A percentile compares a stretch with the other conserved stretches of the same genome.
These are phyloP conservation scores for Pezizomycotina sp. DNA, from an alignment of 2,329 filamentous ascomycete species.

Conservation along the genomic window DNA sequence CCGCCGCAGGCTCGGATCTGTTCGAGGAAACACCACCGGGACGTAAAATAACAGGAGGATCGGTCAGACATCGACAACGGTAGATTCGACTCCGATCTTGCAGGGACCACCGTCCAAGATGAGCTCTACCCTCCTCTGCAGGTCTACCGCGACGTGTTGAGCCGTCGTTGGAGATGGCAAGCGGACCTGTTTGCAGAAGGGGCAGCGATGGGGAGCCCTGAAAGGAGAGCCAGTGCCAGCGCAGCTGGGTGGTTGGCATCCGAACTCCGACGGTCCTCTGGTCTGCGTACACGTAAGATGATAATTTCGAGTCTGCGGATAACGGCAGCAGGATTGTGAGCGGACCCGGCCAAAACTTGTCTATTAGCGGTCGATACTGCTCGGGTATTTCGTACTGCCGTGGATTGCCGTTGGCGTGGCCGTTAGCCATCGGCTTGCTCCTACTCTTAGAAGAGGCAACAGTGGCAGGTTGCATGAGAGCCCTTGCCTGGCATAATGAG, in stretches of 20 bases:
- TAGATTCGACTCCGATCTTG: conserved; percentile 83
- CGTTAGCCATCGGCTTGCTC: conserved; percentile 1
- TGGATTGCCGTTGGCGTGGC: conserved; percentile 14
- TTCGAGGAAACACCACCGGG: conserved; percentile 75
- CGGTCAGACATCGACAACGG: conserved; percentile 76
- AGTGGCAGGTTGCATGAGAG: conserved; percentile 37
- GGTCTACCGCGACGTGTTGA: conserved; percentile 71
- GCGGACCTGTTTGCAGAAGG: conserved; percentile 87
- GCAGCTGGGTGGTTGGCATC: conserved; percentile 81
- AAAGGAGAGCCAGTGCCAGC: conserved; percentile 64
- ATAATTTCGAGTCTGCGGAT: conserved; percentile 51
- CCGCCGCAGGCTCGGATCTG: conserved; percentile 56
- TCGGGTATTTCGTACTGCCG: conserved; percentile 42
- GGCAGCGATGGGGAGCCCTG: conserved; percentile 65
- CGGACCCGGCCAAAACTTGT: conserved; percentile 83
- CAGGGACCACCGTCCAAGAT: conserved; percentile 83
- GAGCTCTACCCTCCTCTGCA: conserved; percentile 63
- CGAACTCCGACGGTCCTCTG: conserved; percentile 73
- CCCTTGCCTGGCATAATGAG: conserved; percentile 58
- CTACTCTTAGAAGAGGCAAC: conserved; percentile 1
- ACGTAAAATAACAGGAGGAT: conserved; percentile 64
- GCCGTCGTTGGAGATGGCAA: conserved; percentile 83
- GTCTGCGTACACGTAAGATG: conserved; percentile 80
- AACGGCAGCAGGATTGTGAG: conserved; percentile 78
- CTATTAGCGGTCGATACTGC: conserved; percentile 63